Evolutionary conservation across 2,329 filamentous ascomycete genomes (phyloP).

Genomic region (Sporothrix humicola): DNA sequence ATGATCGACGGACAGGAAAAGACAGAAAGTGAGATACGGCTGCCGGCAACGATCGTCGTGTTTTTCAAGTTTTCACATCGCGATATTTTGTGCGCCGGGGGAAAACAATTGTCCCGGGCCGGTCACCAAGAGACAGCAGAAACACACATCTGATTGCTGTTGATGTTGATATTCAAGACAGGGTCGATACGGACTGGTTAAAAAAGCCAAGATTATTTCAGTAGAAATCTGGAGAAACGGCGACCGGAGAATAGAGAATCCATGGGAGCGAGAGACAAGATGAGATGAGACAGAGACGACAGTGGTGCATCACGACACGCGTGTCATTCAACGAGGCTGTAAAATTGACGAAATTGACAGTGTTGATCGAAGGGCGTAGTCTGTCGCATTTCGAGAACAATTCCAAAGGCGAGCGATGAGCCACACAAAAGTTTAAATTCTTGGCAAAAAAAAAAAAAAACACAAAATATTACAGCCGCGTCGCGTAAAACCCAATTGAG

Average conservation of each 20-base stretch:
- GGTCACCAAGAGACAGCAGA: not conserved
- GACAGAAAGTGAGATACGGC: not conserved
- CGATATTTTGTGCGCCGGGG: not conserved
- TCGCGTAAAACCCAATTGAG: slow-evolving; percentile 9
- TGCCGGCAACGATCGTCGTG: not conserved
- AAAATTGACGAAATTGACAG: not conserved
- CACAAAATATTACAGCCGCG: not conserved
- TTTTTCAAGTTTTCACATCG: not conserved
- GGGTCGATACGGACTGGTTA: too few species aligned
- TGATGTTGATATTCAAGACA: not conserved
- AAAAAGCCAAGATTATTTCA: not conserved
- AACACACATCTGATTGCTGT: not conserved
- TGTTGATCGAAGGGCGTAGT: not conserved
- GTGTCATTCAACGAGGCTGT: not conserved
- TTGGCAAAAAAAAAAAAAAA: not conserved
- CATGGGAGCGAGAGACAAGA: too few species aligned
- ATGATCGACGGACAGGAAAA: slow-evolving; percentile 13
- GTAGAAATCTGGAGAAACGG: too few species aligned
- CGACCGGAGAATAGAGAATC: too few species aligned
- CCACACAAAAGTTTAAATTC: not conserved
- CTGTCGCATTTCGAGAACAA: slow-evolving; percentile 8
- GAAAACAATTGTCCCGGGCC: not conserved
- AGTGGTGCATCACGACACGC: too few species aligned
- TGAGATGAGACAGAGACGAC: too few species aligned
- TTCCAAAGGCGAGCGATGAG: not conserved